Conservation (phyloP, 192 early-diverging fungal species). For the Fimicolochytrium jonesii region DNA sequence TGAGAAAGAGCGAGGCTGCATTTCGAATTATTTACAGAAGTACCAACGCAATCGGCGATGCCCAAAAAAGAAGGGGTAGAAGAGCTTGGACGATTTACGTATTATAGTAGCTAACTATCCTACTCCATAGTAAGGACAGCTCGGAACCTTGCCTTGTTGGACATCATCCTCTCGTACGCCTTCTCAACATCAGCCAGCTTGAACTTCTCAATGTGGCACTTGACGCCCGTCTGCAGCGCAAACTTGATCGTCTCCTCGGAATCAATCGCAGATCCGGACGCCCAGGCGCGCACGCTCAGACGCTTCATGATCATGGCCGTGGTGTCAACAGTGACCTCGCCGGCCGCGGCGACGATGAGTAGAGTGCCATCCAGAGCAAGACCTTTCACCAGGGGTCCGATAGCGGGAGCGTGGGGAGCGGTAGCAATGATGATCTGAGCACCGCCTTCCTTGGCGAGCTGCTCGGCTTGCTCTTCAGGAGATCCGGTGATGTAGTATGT, state of each 20-base stretch:
- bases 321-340: conserved; percentile 7
- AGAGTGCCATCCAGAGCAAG: conserved; percentile 26
- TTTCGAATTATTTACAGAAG: too few species aligned
- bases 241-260: conserved; percentile 28
- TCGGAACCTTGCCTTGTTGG: conserved; percentile 22
- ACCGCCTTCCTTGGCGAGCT: conserved; percentile 3
- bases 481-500: conserved; percentile 1
- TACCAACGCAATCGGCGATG: too few species aligned
- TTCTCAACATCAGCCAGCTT: conserved; percentile 6
- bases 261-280: conserved; percentile 23
- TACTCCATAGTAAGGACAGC: too few species aligned
- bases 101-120: too few species aligned
- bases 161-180: conserved; percentile 22
- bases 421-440: conserved; percentile 27
- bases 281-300: conserved; percentile 17
- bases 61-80: too few species aligned
- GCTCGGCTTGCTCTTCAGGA: conserved; percentile 3
- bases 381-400: conserved; percentile 10
- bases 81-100: too few species aligned
- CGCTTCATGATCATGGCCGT: conserved; percentile 20
- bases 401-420: conserved; percentile 11
- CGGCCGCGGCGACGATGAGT: conserved; percentile 26
- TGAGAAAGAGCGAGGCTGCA: too few species aligned
- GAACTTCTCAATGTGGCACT: conserved; percentile 20
- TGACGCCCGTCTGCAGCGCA: conserved; percentile 3